Evolutionary conservation across 805 yeast species (phyloP), one percentile per base, ranked within the genome.

Genomic region (Candida insectalens): DNA sequence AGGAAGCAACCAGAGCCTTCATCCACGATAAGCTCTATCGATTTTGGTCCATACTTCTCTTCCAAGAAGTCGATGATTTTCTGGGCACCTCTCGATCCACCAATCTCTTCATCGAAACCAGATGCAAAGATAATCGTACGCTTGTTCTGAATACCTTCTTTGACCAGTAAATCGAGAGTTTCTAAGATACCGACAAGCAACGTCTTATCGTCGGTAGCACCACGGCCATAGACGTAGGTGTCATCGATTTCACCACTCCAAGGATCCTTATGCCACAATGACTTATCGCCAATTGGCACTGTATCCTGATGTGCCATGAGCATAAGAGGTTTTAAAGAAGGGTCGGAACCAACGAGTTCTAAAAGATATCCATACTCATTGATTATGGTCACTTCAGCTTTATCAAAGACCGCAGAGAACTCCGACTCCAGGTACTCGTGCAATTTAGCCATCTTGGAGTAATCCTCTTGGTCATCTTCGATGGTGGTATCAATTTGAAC

Each of bases 361-460:
- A n/a, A n/a, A n/a, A n/a, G n/a, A n/a, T n/a, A n/a, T n/a, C n/a
- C 84, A 41, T 72, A 71, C 5, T 71, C 63, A 51, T 81, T 81
- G 35, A 80, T 71, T 14, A 57, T 63, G 39, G 67, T 73, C 10
- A 77, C 63, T 29, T 68, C 59, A 36, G 77, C 50, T 19, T 36
- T 32, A 21, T 41, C 43, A 41, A 69, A 69, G 2, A 71, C 69
- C 22, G 55, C 38, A 1, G 87, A 82, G 54, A 74, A 82, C 9
- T 71, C 28, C 6, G 23, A 18, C 27, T 43, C 39, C 14, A 45
- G 32, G 14, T 30, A 45, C 6, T 42, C 39, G 30, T 45, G 49
- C n/a, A 45, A 51, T 35, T 45, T 40, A 6, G 27, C 30, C 38
- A 51, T 45, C 33, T 42, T 46, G 10, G 39, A 13, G 30, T 43